Percentiles rank a stretch among this genome's conserved stretches.
Evolutionary conservation across 163 green algal species (phyloP).

Genomic region (Chloromonas sp.): DNA sequence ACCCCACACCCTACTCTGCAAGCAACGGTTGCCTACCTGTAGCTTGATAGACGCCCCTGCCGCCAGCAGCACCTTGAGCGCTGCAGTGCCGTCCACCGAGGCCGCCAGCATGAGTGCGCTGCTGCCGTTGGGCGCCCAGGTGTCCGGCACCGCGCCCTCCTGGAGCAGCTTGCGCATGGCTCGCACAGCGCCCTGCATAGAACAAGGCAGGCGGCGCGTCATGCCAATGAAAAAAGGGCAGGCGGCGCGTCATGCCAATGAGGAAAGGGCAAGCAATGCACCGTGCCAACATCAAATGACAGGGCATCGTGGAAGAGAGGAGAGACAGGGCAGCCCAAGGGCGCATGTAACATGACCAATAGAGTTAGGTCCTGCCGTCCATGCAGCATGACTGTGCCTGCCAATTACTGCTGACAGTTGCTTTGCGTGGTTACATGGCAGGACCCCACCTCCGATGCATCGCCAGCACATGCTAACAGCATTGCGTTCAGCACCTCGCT

Average conservation of each 20-base stretch:
- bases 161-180: constrained; percentile 55
- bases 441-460: constrained; percentile 18
- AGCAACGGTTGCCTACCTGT: neutral
- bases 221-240: too few species aligned
- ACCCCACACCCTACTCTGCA: too few species aligned
- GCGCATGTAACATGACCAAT: too few species aligned
- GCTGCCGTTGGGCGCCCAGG: constrained; percentile 70
- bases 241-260: too few species aligned
- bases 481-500: constrained; percentile 77
- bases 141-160: constrained; percentile 67
- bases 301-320: too few species aligned
- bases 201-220: neutral
- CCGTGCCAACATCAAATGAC: too few species aligned
- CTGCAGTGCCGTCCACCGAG: constrained; percentile 41
- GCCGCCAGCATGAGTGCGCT: constrained; percentile 73
- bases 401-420: too few species aligned
- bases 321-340: too few species aligned
- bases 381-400: too few species aligned
- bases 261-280: too few species aligned
- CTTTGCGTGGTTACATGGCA: neutral
- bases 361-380: too few species aligned
- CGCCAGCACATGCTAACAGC: constrained; percentile 64
- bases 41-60: constrained; percentile 66
- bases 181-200: constrained; percentile 16
- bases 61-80: constrained; percentile 55